Base-by-base conservation (phyloP, 768 basidiomycete species). In the Russula earlei region DNA sequence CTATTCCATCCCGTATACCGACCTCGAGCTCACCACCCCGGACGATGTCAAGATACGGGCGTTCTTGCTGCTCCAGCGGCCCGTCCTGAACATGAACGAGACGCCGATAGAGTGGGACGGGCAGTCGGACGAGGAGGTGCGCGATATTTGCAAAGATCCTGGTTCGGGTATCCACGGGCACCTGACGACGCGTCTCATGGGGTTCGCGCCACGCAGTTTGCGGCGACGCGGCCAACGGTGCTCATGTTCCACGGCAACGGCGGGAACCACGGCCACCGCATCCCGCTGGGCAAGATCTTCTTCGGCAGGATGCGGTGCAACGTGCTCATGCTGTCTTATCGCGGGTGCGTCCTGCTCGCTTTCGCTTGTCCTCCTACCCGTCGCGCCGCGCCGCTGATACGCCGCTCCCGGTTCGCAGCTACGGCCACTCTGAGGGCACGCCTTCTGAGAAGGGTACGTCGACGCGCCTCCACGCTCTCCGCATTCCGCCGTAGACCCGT, bases 161-260 rank as follows among this genome's bases (percentile, higher is more conserved):
- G 27, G 27, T 7, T 11, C 8, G 31, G 37, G 43, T 36, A 20
- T 31, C 14, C 40, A n/a, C 40, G 25, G 43, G 42, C n/a, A 34
- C 3, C 20, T 41, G 15, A 15, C 12, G 12, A 36, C 17, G 34
- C 27, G 4, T 22, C 24, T 5, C 11, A 15, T 11, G 5, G 15
- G 27, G n/a, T n/a, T n/a, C 14, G 15, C 12, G 25, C 4, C 4
- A 6, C n/a, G 3, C 46, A 77, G 77, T 75, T 75, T 58, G 72
- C 75, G 15, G 66, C 72, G 0, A 68, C 67, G 42, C 75, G 92
- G 15, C 95, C 95, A 1, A 96, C 92, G 0, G 75, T 98, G 2
- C 69, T 98, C 48, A 89, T 97, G 83, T 91, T 96, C 54, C 94
- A 97, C 63, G 95, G 95, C 7, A 90, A 90, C 63, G 87, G 83